Conservation (phyloP, 2,329 filamentous ascomycete species). For the Fonsecaea pedrosoi region DNA sequence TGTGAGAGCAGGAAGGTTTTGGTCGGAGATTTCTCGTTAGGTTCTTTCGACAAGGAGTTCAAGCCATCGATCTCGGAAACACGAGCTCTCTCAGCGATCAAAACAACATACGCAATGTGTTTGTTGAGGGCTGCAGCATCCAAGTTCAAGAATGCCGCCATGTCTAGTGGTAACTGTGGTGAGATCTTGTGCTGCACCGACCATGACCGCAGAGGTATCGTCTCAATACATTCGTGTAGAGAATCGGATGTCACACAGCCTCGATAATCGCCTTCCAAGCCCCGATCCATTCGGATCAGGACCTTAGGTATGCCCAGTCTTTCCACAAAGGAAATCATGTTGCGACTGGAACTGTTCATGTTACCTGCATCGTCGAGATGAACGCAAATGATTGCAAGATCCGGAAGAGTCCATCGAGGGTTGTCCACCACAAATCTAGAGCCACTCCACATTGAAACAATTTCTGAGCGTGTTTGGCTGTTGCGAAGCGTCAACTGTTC, state of each 20-base stretch:
- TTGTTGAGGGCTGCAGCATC: slow-evolving; percentile 55
- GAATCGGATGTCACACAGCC: slow-evolving; percentile 40
- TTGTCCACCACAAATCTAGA: slow-evolving; percentile 49
- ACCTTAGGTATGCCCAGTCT: slow-evolving; percentile 54
- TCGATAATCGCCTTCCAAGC: slow-evolving; percentile 45
- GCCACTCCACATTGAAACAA: slow-evolving; percentile 48
- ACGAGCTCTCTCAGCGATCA: background rate
- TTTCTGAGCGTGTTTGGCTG: slow-evolving; percentile 40
- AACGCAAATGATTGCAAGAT: slow-evolving; percentile 55
- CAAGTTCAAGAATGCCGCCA: slow-evolving; percentile 56
- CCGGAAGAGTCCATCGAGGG: slow-evolving; percentile 52
- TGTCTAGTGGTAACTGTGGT: slow-evolving; percentile 53
- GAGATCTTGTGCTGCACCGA: slow-evolving; percentile 14
- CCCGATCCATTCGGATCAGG: slow-evolving; percentile 52
- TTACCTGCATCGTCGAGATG: slow-evolving; percentile 40
- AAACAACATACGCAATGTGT: slow-evolving; percentile 52
- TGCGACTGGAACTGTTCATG: slow-evolving; percentile 36
- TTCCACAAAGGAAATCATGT: slow-evolving; percentile 50
- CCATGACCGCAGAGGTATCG: background rate
- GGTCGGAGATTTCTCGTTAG: background rate
- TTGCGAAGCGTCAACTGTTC: slow-evolving; percentile 45
- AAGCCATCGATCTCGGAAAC: background rate
- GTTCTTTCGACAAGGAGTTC: background rate
- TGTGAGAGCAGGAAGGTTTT: background rate
- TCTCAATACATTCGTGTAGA: slow-evolving; percentile 54